Evolutionary conservation across 2,329 filamentous ascomycete species (phyloP).

Genomic region (Monosporascus sp.): DNA sequence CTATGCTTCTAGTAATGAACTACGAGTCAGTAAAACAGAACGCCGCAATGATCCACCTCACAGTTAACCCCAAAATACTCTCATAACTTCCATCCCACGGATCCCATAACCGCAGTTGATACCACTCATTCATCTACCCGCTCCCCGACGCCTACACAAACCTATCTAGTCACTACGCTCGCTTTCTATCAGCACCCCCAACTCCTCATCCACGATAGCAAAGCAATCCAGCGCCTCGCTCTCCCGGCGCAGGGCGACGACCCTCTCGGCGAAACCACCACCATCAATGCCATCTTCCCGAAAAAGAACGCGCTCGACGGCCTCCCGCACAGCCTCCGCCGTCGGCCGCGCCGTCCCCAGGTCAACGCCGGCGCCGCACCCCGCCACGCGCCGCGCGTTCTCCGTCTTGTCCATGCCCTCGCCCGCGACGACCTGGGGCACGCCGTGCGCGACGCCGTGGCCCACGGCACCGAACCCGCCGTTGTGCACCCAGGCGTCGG

Average conservation of each 20-base stretch:
- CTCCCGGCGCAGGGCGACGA: conserved; percentile 21
- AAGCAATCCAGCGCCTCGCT: conserved; percentile 25
- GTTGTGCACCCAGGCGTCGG: conserved; percentile 34
- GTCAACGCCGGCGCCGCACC: conserved; percentile 29
- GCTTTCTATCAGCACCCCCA: conserved; percentile 6
- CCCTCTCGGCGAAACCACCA: conserved; percentile 11
- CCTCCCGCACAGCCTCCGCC: conserved; percentile 19
- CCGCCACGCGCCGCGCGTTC: conserved; percentile 29
- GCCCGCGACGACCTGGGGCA: conserved; percentile 34
- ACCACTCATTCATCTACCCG: background rate
- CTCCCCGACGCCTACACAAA: background rate
- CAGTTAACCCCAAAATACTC: too few species aligned
- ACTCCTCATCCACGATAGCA: conserved; percentile 20
- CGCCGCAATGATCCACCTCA: background rate
- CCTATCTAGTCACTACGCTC: background rate
- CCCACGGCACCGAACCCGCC: conserved; percentile 35
- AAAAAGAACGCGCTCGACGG: conserved; percentile 23
- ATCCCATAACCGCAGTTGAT: background rate
- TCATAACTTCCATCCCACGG: too few species aligned
- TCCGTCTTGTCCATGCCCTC: conserved; percentile 37
- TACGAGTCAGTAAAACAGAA: too few species aligned
- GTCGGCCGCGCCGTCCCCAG: conserved; percentile 21
- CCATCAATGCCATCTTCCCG: conserved; percentile 2
- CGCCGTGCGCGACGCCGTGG: conserved; percentile 33
- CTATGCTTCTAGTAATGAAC: too few species aligned